Evolutionary conservation across 495 filamentous ascomycete species (phyloP), one percentile per base, ranked within the genome.

Genomic region (Rostrohypoxylon terebratum): DNA sequence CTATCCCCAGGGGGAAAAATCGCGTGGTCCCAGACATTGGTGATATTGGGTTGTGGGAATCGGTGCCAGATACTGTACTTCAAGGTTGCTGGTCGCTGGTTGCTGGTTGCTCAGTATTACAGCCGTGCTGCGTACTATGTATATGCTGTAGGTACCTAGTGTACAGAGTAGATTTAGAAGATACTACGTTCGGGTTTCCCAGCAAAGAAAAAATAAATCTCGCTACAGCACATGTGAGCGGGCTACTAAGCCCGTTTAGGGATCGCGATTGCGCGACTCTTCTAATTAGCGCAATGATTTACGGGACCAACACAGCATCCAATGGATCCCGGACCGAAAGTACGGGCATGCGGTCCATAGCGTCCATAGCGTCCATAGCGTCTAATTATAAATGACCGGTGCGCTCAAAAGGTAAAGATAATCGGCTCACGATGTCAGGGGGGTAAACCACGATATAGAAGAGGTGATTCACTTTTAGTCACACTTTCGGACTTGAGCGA

Each of bases 361-460:
- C 61, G 42, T 73, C 66, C 69, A 73, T 28, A 4, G 28, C 28
- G 61, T 53, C 61, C 40, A 62, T 61, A 25, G 54, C 61, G 42
- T 73, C 66, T 73, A 73, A 69, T 62, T 66, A 73, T 73, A 69
- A 73, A 69, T 66, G 66, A 73, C 71, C 71, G 66, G 69, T 40
- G 25, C n/a, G 48, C 55, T 23, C 66, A 59, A 31, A 38, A 6
- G 62, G 71, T 18, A 66, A 73, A 58, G 71, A 73, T 73, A 33
- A 14, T 66, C 71, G 48, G 48, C 47, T 65, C 31, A 28, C 47
- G 18, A 63, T 47, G 62, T 57, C 48, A 66, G 58, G 66, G 66
- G 57, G 13, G 13, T 25, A 23, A 14, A 34, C 36, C 48, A 11
- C 50, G 25, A 40, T 47, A 38, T 57, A 28, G 34, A 20, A 55